Conservation (phyloP, 163 green algal species). For the Chlamydomonas reinhardtii region DNA sequence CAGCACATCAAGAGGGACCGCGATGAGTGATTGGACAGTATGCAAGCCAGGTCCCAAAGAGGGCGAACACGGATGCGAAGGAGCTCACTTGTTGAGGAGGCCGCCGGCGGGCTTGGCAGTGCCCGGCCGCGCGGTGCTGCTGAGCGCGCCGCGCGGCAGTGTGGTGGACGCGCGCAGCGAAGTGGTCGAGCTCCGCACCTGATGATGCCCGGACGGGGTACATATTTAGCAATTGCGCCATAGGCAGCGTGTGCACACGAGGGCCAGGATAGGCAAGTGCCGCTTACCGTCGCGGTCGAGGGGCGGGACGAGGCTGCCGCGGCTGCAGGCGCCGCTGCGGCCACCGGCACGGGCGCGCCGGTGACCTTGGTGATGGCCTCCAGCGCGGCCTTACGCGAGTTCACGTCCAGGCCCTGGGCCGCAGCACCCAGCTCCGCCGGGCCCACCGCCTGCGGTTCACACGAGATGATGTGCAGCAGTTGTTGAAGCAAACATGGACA, state of each 20-base stretch:
- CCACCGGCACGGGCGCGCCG: conserved; percentile 16
- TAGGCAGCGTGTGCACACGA: too few relatives aligned
- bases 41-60: too few relatives aligned
- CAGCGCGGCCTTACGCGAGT: conserved; percentile 32
- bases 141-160: neutral
- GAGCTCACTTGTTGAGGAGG: neutral
- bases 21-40: too few relatives aligned
- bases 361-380: conserved; percentile 51
- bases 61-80: neutral
- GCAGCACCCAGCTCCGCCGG: conserved; percentile 1
- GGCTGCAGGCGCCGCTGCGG: neutral
- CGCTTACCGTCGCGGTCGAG: neutral
- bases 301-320: neutral
- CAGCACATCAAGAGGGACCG: neutral
- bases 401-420: conserved; percentile 10
- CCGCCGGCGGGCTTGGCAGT: conserved; percentile 14
- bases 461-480: neutral
- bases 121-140: neutral
- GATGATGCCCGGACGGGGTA: too few relatives aligned
- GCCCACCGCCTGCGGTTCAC: neutral
- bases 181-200: conserved; percentile 18
- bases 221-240: too few relatives aligned
- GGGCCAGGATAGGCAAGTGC: too few relatives aligned
- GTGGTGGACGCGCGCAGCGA: conserved; percentile 35
- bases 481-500: neutral